Base-by-base conservation (phyloP, 164 flowering plant genomes). In the Nymphaea colorata region DNA sequence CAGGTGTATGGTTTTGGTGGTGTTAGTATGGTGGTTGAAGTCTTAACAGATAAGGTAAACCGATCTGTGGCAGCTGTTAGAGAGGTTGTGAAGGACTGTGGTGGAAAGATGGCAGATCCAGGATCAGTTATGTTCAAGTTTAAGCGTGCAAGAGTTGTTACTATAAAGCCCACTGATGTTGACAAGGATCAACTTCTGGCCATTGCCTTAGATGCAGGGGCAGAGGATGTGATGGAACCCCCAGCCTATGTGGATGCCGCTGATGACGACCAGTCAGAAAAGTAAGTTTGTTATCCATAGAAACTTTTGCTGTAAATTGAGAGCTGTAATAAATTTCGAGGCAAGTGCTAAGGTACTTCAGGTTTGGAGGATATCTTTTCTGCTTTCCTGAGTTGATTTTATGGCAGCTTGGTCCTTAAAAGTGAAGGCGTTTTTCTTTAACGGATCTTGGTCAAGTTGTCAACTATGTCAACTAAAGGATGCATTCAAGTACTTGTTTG, bases 1-100 rank as follows among this genome's bases (percentile, higher is more conserved):
- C 79, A 91, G 99, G 96, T 91, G 0, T 91, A 91, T 79, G 98
- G 98, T 55, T 91, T 74, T 84, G 96, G 96, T 66, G 98, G 98
- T 73, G 96, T 79, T 25, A 88, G 99, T 69, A 85, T 94, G 67
- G 83, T 90, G 65, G 83, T 90, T 73, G 96, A 94, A 79, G 99
- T 89, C 67, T 80, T 79, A 67, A 91, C 99, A 4, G 99, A 94
- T 79, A 94, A 94, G 74, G 71, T 87, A 73, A 91, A 74, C 71
- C 83, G 99, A 79, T 90, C 98, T 17, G 92, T 94, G 72, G 93
- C 93, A 60, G 80, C 78, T 64, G 83, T 94, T 44, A 85, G 98
- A 73, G 87, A 79, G 71, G 95, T 88, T 36, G 88, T 86, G 73
- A 94, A 79, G 83, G 96, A 91, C 70, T 87, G 77, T 83, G 96